Percentiles rank a stretch among this genome's conserved stretches.
Evolutionary conservation across 306 rosid species (phyloP).

Genomic region (Begonia masoniana): DNA sequence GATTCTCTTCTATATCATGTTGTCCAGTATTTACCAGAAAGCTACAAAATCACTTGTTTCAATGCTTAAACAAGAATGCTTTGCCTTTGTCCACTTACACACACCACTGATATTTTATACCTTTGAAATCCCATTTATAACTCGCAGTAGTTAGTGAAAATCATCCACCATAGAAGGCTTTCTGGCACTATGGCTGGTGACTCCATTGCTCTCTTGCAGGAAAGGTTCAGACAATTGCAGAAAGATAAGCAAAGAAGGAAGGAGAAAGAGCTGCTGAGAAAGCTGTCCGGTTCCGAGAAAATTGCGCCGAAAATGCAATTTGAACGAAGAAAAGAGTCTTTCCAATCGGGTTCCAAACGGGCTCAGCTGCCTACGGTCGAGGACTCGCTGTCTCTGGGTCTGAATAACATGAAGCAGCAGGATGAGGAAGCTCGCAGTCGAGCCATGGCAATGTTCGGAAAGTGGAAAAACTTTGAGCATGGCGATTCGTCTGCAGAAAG

Average conservation of each 20-base stretch:
- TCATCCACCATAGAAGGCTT: too few relatives aligned
- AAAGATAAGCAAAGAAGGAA: constrained; percentile 85
- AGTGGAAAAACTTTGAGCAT: constrained; percentile 19
- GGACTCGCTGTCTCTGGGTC: constrained; percentile 58
- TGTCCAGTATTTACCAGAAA: constrained; percentile 26
- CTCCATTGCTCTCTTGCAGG: constrained; percentile 90
- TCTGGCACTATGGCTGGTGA: constrained; percentile 30
- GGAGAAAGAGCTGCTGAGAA: constrained; percentile 46
- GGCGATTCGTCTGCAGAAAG: constrained; percentile 21
- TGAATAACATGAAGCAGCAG: constrained; percentile 19
- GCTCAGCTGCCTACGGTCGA: constrained; percentile 10
- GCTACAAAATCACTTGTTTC: neutral
- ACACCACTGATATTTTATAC: constrained; percentile 19
- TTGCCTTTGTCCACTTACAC: constrained; percentile 25
- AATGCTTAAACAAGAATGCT: constrained; percentile 19
- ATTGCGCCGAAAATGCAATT: constrained; percentile 15
- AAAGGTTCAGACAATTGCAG: constrained; percentile 85
- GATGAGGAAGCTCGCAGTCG: constrained; percentile 19
- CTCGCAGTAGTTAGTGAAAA: too few relatives aligned
- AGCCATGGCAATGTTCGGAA: too few relatives aligned
- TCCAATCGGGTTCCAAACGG: too few relatives aligned
- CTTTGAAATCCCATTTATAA: constrained; percentile 12
- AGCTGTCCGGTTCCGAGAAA: constrained; percentile 22
- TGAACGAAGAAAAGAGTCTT: constrained; percentile 12
- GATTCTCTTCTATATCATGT: constrained; percentile 51